These are phyloP conservation scores for Xylaria sp. DNA, from an alignment of 2,329 filamentous ascomycete species.

Conservation along the genomic window DNA sequence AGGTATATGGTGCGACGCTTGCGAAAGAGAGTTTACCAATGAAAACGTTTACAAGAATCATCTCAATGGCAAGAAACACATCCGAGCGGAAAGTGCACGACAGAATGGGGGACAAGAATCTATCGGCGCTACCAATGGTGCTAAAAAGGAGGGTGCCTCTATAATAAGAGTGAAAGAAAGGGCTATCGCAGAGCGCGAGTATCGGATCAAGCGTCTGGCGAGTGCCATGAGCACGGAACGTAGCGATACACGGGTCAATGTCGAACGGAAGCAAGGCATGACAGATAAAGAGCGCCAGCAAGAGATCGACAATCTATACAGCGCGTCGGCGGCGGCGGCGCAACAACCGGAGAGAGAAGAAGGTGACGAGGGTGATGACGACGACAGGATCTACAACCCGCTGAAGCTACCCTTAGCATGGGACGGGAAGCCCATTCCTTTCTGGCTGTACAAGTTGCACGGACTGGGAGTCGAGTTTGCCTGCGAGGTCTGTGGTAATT, in stretches of 20 bases:
- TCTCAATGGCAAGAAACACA: slow-evolving; percentile 89
- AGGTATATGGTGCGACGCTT: slow-evolving; percentile 88
- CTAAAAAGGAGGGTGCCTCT: slow-evolving; percentile 48
- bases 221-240: slow-evolving; percentile 87
- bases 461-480: slow-evolving; percentile 93
- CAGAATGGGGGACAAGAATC: slow-evolving; percentile 57
- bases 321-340: slow-evolving; percentile 60
- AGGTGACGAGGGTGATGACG: slow-evolving; percentile 78
- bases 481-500: slow-evolving; percentile 98
- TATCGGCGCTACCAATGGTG: slow-evolving; percentile 46
- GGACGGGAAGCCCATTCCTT: slow-evolving; percentile 99
- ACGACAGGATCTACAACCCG: slow-evolving; percentile 95
- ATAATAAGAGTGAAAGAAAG: slow-evolving; percentile 81
- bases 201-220: slow-evolving; percentile 81
- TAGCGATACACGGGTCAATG: slow-evolving; percentile 89
- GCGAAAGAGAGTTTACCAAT: slow-evolving; percentile 95
- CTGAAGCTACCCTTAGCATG: slow-evolving; percentile 94
- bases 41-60: slow-evolving; percentile 94
- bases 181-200: slow-evolving; percentile 89
- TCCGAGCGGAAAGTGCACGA: slow-evolving; percentile 79
- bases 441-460: slow-evolving; percentile 98
- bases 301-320: slow-evolving; percentile 88
- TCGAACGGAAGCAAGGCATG: slow-evolving; percentile 97
- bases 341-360: slow-evolving; percentile 64
- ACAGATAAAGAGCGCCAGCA: slow-evolving; percentile 95